Evolutionary conservation across 257 asterid genomes (phyloP).

Genomic region (Salvia hispanica): DNA sequence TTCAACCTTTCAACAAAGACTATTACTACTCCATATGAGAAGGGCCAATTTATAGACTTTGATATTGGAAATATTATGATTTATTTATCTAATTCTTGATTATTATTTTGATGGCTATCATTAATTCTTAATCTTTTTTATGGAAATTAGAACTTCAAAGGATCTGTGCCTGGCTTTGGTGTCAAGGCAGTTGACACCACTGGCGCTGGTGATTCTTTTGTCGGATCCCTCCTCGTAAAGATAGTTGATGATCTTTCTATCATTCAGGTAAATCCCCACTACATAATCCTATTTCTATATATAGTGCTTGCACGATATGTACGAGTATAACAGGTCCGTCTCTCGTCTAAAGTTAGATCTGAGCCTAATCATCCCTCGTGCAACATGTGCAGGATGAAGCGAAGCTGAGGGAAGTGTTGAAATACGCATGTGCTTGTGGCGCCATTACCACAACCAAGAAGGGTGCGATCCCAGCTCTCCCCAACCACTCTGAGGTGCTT

Average conservation of each 20-base stretch:
- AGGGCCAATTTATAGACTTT: no score
- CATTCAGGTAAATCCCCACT: slow-evolving; percentile 32
- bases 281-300: no score
- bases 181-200: slow-evolving; percentile 57
- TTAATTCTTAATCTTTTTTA: not conserved
- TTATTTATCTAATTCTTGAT: not conserved
- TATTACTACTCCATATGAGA: not conserved
- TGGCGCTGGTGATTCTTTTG: slow-evolving; percentile 60
- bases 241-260: slow-evolving; percentile 51
- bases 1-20: not conserved
- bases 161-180: slow-evolving; percentile 36
- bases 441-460: slow-evolving; percentile 94
- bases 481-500: slow-evolving; percentile 58
- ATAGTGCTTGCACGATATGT: no score
- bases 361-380: not conserved
- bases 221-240: slow-evolving; percentile 52
- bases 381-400: slow-evolving; percentile 57
- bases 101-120: not conserved
- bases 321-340: no score
- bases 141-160: slow-evolving; percentile 41
- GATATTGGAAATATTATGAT: not conserved
- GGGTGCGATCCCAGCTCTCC: slow-evolving; percentile 98
- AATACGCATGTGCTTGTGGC: slow-evolving; percentile 89
- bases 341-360: not conserved
- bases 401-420: slow-evolving; percentile 71